Conservation (phyloP, 805 yeast species). For the Kodamaea neixiangensis region DNA sequence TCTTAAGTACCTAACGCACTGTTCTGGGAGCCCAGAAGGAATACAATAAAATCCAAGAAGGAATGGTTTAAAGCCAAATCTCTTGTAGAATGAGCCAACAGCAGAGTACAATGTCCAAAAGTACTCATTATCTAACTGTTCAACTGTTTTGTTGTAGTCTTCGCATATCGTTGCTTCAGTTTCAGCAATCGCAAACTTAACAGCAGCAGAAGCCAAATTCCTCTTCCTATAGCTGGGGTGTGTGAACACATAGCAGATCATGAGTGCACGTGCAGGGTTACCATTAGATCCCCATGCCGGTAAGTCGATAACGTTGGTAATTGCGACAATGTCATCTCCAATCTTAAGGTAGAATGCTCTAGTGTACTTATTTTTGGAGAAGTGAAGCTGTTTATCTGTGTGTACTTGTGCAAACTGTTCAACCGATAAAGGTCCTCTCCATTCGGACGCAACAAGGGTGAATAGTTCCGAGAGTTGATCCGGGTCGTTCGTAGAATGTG, state of each 20-base stretch:
- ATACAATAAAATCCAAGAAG: conserved; percentile 37
- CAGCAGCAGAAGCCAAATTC: conserved; percentile 31
- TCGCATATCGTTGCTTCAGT: conserved; percentile 33
- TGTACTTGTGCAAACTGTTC: conserved; percentile 26
- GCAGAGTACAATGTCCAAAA: conserved; percentile 66
- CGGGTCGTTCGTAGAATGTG: conserved; percentile 26
- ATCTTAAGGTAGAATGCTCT: conserved; percentile 4
- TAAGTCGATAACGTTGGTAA: conserved; percentile 4
- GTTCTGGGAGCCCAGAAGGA: conserved; percentile 18
- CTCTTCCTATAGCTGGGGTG: conserved; percentile 24
- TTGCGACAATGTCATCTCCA: conserved; percentile 6
- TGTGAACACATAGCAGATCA: conserved; percentile 26
- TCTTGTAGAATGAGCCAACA: conserved; percentile 64
- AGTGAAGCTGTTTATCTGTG: conserved; percentile 14
- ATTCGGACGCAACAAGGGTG: conserved; percentile 25
- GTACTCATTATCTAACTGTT: conserved; percentile 29
- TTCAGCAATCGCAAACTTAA: conserved; percentile 29
- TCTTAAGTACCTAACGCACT: conserved; percentile 23
- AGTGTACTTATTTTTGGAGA: conserved; percentile 7
- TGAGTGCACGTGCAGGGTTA: conserved; percentile 2
- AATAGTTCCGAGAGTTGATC: conserved; percentile 22
- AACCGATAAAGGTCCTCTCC: conserved; percentile 23
- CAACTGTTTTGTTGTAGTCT: conserved; percentile 20
- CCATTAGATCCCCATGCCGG: neutral
- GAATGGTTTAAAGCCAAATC: conserved; percentile 55